Percentiles rank a stretch among this genome's conserved stretches.
Conservation (phyloP, 225 moss, liverwort and hornwort genomes). For the Neckera pumila region DNA sequence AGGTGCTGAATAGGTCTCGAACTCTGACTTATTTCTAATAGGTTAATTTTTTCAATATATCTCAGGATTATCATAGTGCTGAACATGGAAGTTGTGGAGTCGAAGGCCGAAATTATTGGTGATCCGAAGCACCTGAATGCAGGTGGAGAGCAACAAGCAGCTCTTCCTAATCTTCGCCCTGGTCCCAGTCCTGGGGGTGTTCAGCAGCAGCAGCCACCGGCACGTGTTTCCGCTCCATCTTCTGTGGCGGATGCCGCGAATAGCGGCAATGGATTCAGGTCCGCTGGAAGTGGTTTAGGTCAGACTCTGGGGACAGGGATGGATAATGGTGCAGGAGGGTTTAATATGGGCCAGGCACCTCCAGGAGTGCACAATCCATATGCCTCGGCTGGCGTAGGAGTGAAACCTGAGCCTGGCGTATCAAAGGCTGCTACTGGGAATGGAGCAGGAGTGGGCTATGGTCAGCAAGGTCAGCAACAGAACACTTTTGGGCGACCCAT, state of each 20-base stretch:
- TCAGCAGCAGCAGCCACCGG: constrained; percentile 35
- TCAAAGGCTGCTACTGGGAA: constrained; percentile 14
- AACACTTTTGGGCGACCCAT: constrained; percentile 44
- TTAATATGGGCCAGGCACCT: constrained; percentile 33
- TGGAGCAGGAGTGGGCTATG: constrained; percentile 29
- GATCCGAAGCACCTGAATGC: constrained; percentile 58
- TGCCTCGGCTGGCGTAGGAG: constrained; percentile 38
- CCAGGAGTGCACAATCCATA: constrained; percentile 36
- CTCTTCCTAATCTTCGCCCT: constrained; percentile 14
- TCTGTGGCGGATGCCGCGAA: constrained; percentile 14
- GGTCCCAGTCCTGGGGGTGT: constrained; percentile 17
- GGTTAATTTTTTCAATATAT: background rate
- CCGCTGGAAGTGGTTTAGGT: constrained; percentile 26
- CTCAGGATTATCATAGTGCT: constrained; percentile 89
- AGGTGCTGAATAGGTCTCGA: background rate
- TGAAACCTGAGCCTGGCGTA: constrained; percentile 24
- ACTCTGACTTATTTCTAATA: background rate
- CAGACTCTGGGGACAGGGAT: constrained; percentile 35
- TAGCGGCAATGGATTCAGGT: constrained; percentile 22
- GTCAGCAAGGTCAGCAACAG: constrained; percentile 49
- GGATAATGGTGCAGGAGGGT: constrained; percentile 35
- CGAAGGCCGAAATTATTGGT: constrained; percentile 67
- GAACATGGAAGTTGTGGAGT: constrained; percentile 82
- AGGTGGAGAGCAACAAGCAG: constrained; percentile 42
- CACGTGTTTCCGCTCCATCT: constrained; percentile 1